These are phyloP conservation scores for Penicillium taxi DNA, from an alignment of 495 filamentous ascomycete species.

Conservation along the genomic window DNA sequence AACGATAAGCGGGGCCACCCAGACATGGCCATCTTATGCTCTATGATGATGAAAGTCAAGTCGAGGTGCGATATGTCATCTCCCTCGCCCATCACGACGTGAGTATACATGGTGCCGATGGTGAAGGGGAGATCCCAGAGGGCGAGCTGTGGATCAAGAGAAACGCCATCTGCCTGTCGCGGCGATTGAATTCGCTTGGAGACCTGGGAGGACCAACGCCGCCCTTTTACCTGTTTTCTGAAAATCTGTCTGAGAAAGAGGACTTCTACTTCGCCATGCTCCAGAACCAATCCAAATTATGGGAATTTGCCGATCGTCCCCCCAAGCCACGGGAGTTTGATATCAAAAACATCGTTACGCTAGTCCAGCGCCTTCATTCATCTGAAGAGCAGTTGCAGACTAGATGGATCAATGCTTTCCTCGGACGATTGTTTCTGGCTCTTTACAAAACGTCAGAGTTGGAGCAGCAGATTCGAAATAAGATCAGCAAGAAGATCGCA, in stretches of 20 bases:
- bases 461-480: constrained; percentile 67
- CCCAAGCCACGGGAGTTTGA: constrained; percentile 75
- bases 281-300: constrained; percentile 66
- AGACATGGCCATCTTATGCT: constrained; percentile 97
- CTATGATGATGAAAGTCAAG: constrained; percentile 80
- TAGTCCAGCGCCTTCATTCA: constrained; percentile 84
- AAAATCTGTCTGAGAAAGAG: constrained; percentile 91
- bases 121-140: constrained; percentile 73
- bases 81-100: constrained; percentile 82
- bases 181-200: constrained; percentile 56
- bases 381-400: constrained; percentile 89
- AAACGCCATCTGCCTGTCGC: constrained; percentile 80
- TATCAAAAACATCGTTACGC: constrained; percentile 70
- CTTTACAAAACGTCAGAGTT: constrained; percentile 77
- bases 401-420: constrained; percentile 86
- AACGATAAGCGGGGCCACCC: constrained; percentile 5
- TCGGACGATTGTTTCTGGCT: constrained; percentile 80
- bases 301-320: constrained; percentile 46
- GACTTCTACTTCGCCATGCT: constrained; percentile 95
- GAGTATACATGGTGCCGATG: constrained; percentile 76
- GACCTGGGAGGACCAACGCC: constrained; percentile 52
- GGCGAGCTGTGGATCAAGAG: constrained; percentile 93
- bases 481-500: constrained; percentile 94
- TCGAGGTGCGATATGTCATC: constrained; percentile 92
- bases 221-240: constrained; percentile 89